Base-by-base conservation (phyloP, 345 rosid genomes). In the Sisymbrium altissimum region DNA sequence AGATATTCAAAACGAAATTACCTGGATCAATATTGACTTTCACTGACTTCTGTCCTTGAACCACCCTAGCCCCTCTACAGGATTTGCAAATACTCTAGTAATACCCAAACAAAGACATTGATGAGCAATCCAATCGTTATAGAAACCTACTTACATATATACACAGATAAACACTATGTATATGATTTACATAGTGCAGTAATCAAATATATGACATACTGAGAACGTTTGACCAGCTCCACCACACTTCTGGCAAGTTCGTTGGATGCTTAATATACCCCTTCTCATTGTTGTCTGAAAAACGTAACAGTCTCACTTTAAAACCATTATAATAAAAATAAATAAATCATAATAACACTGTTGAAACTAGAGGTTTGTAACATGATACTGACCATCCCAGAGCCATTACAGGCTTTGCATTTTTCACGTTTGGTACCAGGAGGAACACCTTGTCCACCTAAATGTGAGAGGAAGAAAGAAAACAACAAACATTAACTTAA, bases 371-470 rank as follows among this genome's bases (percentile, higher is more conserved):
- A 65, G 55, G 52, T 77, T 30, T 55, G 44, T 46, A 40, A 57
- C 48, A 57, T 19, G 33, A 65, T 7, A 86, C 93, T 77, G 68
- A 95, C 99, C 97, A 87, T 82, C 76, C 99, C 99, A 12, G 84
- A 70, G 74, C 99, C 99, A 77, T 82, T 80, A 84, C 99, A 96
- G 45, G 88, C 86, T 79, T 81, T 84, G 59, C 99, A 96, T 65
- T 67, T 84, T 79, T 90, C 94, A 62, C 97, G 98, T 79, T 86
- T 92, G 36, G 94, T 91, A 66, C 99, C 99, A 74, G 98, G 96
- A 62, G 99, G 99, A 44, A 90, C 88, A 71, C 99, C 99, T 78
- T 85, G 88, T 60, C 99, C 99, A 81, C 94, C 99, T 96, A 14
- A 64, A 64, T 9, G 61, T 17, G 56, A 64, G 63, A 64, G 57